Percentiles rank a stretch among this genome's conserved stretches.
phyloP scores from a whole-genome alignment of 768 basidiomycete genomes.

The Boletus tylopilopsis region DNA sequence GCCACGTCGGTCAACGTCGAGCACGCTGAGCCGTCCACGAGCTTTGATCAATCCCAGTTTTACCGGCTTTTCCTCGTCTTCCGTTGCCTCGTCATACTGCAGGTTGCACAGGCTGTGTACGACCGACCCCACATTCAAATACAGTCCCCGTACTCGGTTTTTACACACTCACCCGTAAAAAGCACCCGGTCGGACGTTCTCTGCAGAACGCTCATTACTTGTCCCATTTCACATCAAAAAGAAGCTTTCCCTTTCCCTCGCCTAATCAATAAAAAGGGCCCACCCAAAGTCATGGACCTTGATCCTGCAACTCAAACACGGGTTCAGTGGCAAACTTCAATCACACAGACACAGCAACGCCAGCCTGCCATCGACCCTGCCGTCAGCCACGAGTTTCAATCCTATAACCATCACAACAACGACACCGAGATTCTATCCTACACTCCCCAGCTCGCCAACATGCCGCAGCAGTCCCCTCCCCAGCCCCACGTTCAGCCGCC shows the following conservation, averaged over 20 bases:
- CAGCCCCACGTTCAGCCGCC: slow-evolving; percentile 36
- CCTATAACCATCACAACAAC: slow-evolving; percentile 29
- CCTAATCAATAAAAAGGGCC: slow-evolving; percentile 36
- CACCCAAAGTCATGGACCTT: slow-evolving; percentile 31
- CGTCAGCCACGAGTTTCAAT: slow-evolving; percentile 32
- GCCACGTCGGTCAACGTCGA: slow-evolving; percentile 33
- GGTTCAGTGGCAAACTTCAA: slow-evolving; percentile 32
- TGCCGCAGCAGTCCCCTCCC: slow-evolving; percentile 27
- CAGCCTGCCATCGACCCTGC: slow-evolving; percentile 33
- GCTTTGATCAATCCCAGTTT: neutral
- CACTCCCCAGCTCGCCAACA: slow-evolving; percentile 29
- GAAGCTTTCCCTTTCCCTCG: slow-evolving; percentile 33
- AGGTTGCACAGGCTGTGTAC: slow-evolving; percentile 27
- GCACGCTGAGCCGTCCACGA: slow-evolving; percentile 8
- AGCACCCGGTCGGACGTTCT: slow-evolving; percentile 21
- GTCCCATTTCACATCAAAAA: slow-evolving; percentile 31
- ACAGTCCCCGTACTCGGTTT: slow-evolving; percentile 5
- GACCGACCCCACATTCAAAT: slow-evolving; percentile 12
- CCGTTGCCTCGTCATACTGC: neutral
- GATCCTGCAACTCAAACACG: slow-evolving; percentile 33
- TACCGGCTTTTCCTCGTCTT: slow-evolving; percentile 11
- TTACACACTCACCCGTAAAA: slow-evolving; percentile 16
- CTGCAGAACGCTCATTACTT: slow-evolving; percentile 26
- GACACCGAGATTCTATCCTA: slow-evolving; percentile 23
- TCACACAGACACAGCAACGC: slow-evolving; percentile 33